These are phyloP conservation scores for Chaetomidium leptoderma DNA, from an alignment of 495 filamentous ascomycete genomes.

Conservation along the genomic window DNA sequence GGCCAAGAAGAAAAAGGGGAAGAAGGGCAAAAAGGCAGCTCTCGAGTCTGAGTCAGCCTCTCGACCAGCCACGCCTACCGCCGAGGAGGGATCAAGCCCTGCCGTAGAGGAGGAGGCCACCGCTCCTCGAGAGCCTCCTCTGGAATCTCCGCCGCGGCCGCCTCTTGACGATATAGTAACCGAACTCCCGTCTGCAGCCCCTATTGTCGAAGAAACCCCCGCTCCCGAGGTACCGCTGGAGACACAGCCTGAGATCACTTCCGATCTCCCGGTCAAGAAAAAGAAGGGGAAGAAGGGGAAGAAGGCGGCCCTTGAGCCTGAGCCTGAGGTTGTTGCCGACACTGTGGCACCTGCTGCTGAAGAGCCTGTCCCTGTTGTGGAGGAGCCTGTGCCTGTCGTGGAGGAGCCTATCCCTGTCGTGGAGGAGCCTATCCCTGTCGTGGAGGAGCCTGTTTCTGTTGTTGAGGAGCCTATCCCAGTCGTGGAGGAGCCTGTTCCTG, in stretches of 20 bases:
- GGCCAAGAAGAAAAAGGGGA: slow-evolving; percentile 33
- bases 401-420: neutral
- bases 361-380: neutral
- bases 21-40: slow-evolving; percentile 27
- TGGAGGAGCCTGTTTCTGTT: neutral
- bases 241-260: neutral
- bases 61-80: slow-evolving; percentile 4
- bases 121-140: too few species aligned
- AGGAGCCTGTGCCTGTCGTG: neutral
- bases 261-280: neutral
- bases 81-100: slow-evolving; percentile 9
- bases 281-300: slow-evolving; percentile 2
- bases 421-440: neutral
- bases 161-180: neutral
- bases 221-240: neutral
- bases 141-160: neutral
- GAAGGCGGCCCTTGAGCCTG: neutral
- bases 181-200: neutral
- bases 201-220: neutral
- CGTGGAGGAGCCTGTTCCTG: neutral
- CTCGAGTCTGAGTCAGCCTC: slow-evolving; percentile 19
- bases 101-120: neutral
- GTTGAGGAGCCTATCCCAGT: neutral
- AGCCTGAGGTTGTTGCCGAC: neutral
- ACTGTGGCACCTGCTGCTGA: neutral